phyloP scores from a whole-genome alignment of 2,329 filamentous ascomycete genomes.

The Penicillium hordei region DNA sequence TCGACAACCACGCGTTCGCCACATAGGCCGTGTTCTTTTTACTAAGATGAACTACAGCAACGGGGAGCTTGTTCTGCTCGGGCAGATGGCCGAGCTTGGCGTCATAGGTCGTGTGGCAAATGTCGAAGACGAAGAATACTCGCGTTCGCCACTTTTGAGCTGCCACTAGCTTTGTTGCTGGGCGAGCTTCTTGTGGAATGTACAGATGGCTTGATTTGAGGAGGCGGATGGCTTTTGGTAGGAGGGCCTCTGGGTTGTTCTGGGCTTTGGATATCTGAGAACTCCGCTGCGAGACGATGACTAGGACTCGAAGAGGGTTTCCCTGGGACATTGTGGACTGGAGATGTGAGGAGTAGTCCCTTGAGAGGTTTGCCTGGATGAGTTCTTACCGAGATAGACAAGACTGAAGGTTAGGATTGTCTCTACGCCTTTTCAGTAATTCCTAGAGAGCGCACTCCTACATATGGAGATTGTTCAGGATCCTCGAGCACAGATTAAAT shows the following conservation, averaged over 20 bases:
- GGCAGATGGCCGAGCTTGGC: conserved; percentile 25
- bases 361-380: not conserved
- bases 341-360: not conserved
- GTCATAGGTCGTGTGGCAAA: conserved; percentile 25
- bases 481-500: not conserved
- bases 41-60: conserved; percentile 26
- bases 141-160: conserved; percentile 26
- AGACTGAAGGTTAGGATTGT: not conserved
- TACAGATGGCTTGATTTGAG: conserved; percentile 18
- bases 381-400: not conserved
- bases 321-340: conserved; percentile 11
- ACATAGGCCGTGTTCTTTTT: conserved; percentile 24
- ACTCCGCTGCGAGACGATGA: conserved; percentile 27
- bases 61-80: conserved; percentile 28
- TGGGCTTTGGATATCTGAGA: conserved; percentile 17
- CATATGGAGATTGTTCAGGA: not conserved
- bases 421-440: not conserved
- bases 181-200: not conserved
- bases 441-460: too few species aligned
- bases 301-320: conserved; percentile 24
- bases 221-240: conserved; percentile 21
- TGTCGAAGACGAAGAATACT: conserved; percentile 30
- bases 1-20: conserved; percentile 23
- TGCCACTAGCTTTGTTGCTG: conserved; percentile 20
- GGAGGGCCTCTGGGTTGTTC: conserved; percentile 19